Conservation (phyloP, 345 rosid species). For the Gossypium herbaceum region DNA sequence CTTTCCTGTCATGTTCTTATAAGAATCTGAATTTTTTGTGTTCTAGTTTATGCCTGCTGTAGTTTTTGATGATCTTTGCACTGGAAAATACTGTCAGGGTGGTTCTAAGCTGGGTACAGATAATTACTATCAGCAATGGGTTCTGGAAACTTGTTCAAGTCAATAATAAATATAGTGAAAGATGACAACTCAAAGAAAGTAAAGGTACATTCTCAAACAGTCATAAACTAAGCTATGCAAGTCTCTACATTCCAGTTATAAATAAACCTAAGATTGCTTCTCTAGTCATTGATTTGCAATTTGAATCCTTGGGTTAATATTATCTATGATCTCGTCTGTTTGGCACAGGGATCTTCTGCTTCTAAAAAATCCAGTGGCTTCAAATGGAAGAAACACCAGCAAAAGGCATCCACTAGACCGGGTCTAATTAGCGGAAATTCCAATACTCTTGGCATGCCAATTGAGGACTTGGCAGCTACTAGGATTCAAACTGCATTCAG, state of each 20-base stretch:
- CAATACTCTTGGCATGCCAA: conserved; percentile 31
- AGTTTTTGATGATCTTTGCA: conserved; percentile 14
- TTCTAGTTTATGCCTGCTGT: conserved; percentile 6
- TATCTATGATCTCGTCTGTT: conserved; percentile 5
- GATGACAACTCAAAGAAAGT: conserved; percentile 34
- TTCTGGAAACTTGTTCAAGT: conserved; percentile 75
- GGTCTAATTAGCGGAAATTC: conserved; percentile 15
- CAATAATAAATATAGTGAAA: conserved; percentile 67
- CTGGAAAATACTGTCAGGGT: conserved; percentile 29
- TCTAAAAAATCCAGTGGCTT: conserved; percentile 55
- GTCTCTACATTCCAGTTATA: background rate
- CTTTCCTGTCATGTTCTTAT: background rate
- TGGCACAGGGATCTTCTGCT: conserved; percentile 48
- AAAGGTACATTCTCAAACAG: conserved; percentile 35
- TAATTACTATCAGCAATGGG: conserved; percentile 49
- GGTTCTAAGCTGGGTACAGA: conserved; percentile 18
- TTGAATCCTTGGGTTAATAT: background rate
- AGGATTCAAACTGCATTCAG: conserved; percentile 71
- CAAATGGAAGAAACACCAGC: conserved; percentile 42
- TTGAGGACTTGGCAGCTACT: conserved; percentile 61
- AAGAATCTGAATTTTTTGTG: background rate
- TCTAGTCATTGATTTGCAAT: background rate
- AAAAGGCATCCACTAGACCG: conserved; percentile 28
- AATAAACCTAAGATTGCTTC: background rate
- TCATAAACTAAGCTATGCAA: conserved; percentile 1